Conservation (phyloP, 2,329 filamentous ascomycete genomes). For the Diaporthe amygdali region DNA sequence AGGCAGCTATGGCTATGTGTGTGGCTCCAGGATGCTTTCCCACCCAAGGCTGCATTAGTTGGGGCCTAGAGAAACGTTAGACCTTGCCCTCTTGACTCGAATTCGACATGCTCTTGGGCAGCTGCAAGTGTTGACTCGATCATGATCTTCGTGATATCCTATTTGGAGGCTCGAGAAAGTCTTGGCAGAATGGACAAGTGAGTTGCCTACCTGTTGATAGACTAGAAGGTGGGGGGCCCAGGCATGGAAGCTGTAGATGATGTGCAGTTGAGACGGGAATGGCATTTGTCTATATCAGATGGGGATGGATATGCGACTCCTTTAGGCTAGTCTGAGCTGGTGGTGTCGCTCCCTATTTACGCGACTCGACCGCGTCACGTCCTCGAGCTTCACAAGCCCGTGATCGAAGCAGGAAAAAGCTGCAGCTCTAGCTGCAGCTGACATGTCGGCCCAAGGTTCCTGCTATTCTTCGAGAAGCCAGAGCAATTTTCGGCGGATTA, state of each 20-base stretch:
- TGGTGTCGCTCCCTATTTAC: conserved; percentile 4
- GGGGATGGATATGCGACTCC: background rate
- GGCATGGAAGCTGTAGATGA: background rate
- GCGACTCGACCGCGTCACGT: conserved; percentile 19
- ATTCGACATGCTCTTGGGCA: background rate
- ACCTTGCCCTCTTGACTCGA: conserved; percentile 3
- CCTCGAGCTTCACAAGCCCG: background rate
- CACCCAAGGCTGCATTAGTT: background rate
- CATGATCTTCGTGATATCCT: background rate
- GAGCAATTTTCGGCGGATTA: background rate
- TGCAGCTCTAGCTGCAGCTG: background rate
- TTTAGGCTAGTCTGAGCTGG: background rate
- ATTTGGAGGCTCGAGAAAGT: background rate
- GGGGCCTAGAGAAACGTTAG: background rate
- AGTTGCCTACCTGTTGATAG: background rate
- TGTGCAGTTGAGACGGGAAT: background rate
- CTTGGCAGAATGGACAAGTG: background rate
- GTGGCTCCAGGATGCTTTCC: background rate
- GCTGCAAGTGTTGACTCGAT: background rate
- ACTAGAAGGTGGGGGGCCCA: background rate
- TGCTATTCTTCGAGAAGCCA: background rate
- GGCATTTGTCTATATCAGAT: background rate
- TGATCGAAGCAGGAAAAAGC: background rate
- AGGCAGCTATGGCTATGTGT: background rate
- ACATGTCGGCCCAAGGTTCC: background rate